These are phyloP conservation scores for Ustilago loliicola DNA, from an alignment of 1,284 basidiomycete genomes.

Conservation along the genomic window DNA sequence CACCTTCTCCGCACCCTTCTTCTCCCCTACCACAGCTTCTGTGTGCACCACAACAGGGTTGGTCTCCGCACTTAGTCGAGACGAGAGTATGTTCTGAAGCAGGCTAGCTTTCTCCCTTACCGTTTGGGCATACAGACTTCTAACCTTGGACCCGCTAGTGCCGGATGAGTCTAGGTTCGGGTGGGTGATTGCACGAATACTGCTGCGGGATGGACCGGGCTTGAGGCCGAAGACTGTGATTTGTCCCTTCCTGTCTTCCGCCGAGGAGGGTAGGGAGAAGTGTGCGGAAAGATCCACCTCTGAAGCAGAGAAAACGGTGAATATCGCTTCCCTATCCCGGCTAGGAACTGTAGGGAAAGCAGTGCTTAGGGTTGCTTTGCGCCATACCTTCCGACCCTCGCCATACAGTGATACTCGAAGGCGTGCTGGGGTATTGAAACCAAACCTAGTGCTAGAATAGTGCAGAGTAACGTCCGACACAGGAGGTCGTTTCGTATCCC, in stretches of 20 bases:
- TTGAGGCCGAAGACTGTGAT: conserved; percentile 42
- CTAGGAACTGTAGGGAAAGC: conserved; percentile 31
- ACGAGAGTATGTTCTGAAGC: conserved; percentile 36
- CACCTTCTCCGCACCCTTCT: neutral
- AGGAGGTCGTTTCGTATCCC: conserved; percentile 12
- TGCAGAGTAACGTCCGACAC: neutral
- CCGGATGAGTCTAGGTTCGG: neutral
- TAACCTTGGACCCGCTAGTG: conserved; percentile 4
- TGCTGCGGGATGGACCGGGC: conserved; percentile 41
- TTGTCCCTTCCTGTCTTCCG: neutral
- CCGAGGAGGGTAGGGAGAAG: conserved; percentile 18
- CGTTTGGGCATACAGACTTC: conserved; percentile 63
- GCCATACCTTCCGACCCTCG: conserved; percentile 38
- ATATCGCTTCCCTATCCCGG: conserved; percentile 23
- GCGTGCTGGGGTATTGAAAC: neutral
- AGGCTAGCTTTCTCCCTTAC: conserved; percentile 43
- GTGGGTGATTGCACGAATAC: conserved; percentile 31
- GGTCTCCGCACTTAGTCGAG: conserved; percentile 39
- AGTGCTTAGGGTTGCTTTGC: conserved; percentile 9
- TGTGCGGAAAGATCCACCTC: conserved; percentile 51
- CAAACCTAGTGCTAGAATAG: neutral
- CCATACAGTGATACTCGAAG: neutral
- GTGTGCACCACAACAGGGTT: conserved; percentile 18
- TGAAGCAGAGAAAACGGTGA: conserved; percentile 38
- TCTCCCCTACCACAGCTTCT: too few relatives aligned